A percentile compares a stretch with the other conserved stretches of the same genome.
phyloP scores from a whole-genome alignment of 768 basidiomycete genomes.

The Tulasnella sp. region DNA sequence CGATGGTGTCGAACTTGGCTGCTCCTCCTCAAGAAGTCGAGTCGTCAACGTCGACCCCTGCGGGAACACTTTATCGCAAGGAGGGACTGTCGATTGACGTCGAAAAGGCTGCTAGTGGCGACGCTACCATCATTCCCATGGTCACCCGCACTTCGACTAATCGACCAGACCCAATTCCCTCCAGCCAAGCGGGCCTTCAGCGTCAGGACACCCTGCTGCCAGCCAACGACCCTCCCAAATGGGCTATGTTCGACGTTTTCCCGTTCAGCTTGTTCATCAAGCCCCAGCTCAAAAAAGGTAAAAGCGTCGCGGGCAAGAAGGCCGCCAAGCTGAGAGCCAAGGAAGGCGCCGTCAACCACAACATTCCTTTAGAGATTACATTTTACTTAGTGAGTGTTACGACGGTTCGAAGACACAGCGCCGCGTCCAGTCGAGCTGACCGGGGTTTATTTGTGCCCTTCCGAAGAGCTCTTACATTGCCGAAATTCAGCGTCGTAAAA shows the following conservation, averaged over 20 bases:
- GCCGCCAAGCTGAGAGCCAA: conserved; percentile 55
- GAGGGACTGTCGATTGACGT: neutral
- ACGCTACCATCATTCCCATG: neutral
- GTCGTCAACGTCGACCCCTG: neutral
- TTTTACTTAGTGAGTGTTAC: conserved; percentile 43
- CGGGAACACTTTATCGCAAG: neutral
- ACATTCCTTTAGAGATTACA: conserved; percentile 65
- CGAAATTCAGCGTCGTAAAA: conserved; percentile 54
- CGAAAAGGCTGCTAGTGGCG: neutral
- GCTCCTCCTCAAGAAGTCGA: neutral
- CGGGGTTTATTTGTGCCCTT: conserved; percentile 36
- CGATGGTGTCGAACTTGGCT: neutral
- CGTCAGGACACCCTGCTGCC: conserved; percentile 50
- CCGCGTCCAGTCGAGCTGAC: neutral
- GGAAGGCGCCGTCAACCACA: conserved; percentile 48
- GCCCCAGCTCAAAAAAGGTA: conserved; percentile 48
- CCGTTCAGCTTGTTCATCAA: conserved; percentile 61
- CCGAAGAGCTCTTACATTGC: conserved; percentile 63
- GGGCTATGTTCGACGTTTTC: conserved; percentile 60
- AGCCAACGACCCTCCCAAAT: conserved; percentile 55
- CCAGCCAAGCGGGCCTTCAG: conserved; percentile 35
- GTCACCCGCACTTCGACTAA: neutral
- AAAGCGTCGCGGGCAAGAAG: conserved; percentile 58
- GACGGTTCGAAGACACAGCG: neutral
- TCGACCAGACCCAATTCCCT: neutral